Evolutionary conservation across 2,329 filamentous ascomycete species (phyloP).

Genomic region (Periconia digitata): DNA sequence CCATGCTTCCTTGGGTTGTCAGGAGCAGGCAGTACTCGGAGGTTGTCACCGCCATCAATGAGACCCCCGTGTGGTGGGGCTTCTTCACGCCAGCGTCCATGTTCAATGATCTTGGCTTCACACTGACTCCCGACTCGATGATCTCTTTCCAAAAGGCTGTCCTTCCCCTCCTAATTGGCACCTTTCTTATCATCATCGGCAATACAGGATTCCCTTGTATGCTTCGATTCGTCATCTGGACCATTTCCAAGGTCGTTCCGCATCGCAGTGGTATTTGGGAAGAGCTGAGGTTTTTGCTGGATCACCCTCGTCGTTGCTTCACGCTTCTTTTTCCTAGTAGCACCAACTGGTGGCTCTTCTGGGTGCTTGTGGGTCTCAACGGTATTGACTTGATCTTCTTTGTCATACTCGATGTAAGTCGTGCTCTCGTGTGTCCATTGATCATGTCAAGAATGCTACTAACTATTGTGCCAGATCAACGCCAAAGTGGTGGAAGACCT

Average conservation of each 20-base stretch:
- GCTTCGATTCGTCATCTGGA: constrained; percentile 91
- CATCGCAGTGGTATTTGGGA: constrained; percentile 75
- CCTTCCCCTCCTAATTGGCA: constrained; percentile 74
- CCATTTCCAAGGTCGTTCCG: constrained; percentile 67
- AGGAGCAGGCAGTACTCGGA: constrained; percentile 59
- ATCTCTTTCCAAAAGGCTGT: constrained; percentile 77
- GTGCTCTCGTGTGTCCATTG: too few species aligned
- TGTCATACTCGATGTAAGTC: constrained; percentile 80
- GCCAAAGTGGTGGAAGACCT: constrained; percentile 68
- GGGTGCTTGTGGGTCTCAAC: constrained; percentile 80
- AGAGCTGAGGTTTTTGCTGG: constrained; percentile 84
- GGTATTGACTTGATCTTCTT: constrained; percentile 86
- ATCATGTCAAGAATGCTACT: neutral
- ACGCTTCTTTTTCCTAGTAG: constrained; percentile 87
- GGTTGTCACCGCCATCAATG: constrained; percentile 62
- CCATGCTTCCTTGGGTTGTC: constrained; percentile 79
- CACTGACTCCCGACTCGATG: constrained; percentile 93
- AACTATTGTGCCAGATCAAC: constrained; percentile 59
- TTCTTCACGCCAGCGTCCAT: constrained; percentile 85
- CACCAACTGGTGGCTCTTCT: constrained; percentile 95
- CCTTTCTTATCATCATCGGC: constrained; percentile 88
- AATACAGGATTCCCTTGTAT: constrained; percentile 96
- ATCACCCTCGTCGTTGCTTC: constrained; percentile 94
- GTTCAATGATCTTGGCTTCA: constrained; percentile 95
- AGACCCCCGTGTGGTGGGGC: constrained; percentile 81